Base-by-base conservation (phyloP, 805 yeast species). In the Ogataea allantospora region DNA sequence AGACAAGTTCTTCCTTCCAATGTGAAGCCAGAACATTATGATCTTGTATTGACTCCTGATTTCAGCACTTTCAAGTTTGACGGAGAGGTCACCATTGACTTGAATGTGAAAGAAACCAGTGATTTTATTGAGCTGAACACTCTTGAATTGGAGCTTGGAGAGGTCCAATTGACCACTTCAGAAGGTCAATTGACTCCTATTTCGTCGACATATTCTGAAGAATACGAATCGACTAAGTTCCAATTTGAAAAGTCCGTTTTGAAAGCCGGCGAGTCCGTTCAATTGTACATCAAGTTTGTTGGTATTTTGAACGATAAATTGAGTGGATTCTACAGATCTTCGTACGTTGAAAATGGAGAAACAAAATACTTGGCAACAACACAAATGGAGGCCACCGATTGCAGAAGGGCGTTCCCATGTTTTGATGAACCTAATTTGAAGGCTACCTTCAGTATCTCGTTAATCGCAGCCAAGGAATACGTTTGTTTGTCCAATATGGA, bases 21-120 rank as follows among this genome's bases (percentile, higher is more conserved):
- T 43, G 87, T 89, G 47, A 75, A 73, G 48, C 97, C 99, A 21
- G 54, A 66, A 27, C 88, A 86, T 62, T 91, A 91, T 61, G 76
- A 79, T 41, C 60, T 91, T 30, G 67, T 78, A 7, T 63, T 80
- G 27, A 59, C 57, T 37, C 62, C 64, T 6, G 23, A 45, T 9
- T 47, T 62, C 29, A 63, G 58, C 11, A 65, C 67, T 23, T 73
- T 73, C 54, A 60, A 69, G 15, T 80, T 70, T 53, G 53, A 56
- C 11, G 86, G 87, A 17, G 56, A 54, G n/a, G 80, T 73, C n/a
- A 50, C 54, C 11, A 75, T 84, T 42, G 65, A 70, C 34, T 58
- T 83, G 33, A 60, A 62, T 7, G 78, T 77, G 28, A 53, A 55
- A 12, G 66, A 65, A 27, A 53, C 68, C 6, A 71, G 84, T 17